Conservation (phyloP, 2,329 filamentous ascomycete genomes). For the Pseudocercospora eumusae region DNA sequence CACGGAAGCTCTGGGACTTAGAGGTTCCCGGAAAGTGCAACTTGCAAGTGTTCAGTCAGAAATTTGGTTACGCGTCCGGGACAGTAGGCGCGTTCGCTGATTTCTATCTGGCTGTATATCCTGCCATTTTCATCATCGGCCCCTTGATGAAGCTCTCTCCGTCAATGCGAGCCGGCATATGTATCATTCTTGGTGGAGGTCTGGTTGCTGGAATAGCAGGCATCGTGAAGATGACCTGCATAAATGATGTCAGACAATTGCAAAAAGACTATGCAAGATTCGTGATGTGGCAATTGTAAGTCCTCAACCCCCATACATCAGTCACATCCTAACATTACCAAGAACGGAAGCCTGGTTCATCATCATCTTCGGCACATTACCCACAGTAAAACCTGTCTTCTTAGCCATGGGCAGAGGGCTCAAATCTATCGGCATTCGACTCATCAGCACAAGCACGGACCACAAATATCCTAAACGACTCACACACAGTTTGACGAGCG, state of each 20-base stretch:
- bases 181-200: slow-evolving; percentile 25
- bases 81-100: slow-evolving; percentile 24
- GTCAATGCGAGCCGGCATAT: slow-evolving; percentile 17
- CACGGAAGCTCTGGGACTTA: slow-evolving; percentile 19
- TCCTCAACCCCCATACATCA: neutral
- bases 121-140: slow-evolving; percentile 24
- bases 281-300: slow-evolving; percentile 1
- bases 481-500: neutral
- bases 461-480: neutral
- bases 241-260: neutral
- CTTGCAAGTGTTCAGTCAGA: slow-evolving; percentile 3
- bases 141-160: slow-evolving; percentile 22
- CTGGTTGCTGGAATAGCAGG: slow-evolving; percentile 26
- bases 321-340: neutral
- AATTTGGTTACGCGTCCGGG: slow-evolving; percentile 17
- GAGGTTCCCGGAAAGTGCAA: slow-evolving; percentile 13
- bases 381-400: slow-evolving; percentile 23
- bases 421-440: neutral
- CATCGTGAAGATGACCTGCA: slow-evolving; percentile 21
- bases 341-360: slow-evolving; percentile 30
- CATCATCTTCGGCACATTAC: slow-evolving; percentile 29
- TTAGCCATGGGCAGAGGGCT: slow-evolving; percentile 10
- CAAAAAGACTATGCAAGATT: slow-evolving; percentile 5
- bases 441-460: neutral
- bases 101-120: slow-evolving; percentile 23